phyloP scores from a whole-genome alignment of 2,329 filamentous ascomycete genomes.

The Fusarium buxicola region DNA sequence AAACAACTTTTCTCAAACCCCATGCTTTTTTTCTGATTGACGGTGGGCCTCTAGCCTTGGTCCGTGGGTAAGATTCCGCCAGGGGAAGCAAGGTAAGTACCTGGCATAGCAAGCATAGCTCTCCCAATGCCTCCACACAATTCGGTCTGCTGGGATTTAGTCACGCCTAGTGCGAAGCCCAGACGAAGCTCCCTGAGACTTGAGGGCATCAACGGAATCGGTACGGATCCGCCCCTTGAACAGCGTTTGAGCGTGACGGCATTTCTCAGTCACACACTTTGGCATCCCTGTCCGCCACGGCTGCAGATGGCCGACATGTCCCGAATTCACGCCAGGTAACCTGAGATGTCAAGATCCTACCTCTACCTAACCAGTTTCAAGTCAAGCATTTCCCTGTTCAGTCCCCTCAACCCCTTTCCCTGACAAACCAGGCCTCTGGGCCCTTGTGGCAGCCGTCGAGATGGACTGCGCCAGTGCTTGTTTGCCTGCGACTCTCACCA shows the following conservation, averaged over 20 bases:
- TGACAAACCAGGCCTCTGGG: constrained; percentile 17
- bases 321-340: constrained; percentile 44
- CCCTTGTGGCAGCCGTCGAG: constrained; percentile 38
- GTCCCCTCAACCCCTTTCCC: constrained; percentile 9
- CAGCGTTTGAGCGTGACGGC: constrained; percentile 41
- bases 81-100: constrained; percentile 42
- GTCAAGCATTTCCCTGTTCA: constrained; percentile 10
- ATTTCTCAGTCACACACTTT: constrained; percentile 38
- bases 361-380: constrained; percentile 26
- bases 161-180: constrained; percentile 33
- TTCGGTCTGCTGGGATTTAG: constrained; percentile 38
- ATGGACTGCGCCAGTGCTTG: constrained; percentile 45
- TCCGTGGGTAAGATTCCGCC: constrained; percentile 32
- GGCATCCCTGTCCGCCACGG: constrained; percentile 33
- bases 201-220: constrained; percentile 25
- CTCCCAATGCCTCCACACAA: constrained; percentile 40
- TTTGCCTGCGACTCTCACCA: constrained; percentile 54
- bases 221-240: constrained; percentile 22
- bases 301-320: constrained; percentile 41
- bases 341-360: constrained; percentile 19
- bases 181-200: constrained; percentile 30
- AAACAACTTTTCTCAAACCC: constrained; percentile 35
- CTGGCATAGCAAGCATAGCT: constrained; percentile 36
- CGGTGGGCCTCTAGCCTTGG: constrained; percentile 30
- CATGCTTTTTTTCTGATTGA: constrained; percentile 41